phyloP scores from a whole-genome alignment of 441 rosid species.

The Corymbia citriodora region DNA sequence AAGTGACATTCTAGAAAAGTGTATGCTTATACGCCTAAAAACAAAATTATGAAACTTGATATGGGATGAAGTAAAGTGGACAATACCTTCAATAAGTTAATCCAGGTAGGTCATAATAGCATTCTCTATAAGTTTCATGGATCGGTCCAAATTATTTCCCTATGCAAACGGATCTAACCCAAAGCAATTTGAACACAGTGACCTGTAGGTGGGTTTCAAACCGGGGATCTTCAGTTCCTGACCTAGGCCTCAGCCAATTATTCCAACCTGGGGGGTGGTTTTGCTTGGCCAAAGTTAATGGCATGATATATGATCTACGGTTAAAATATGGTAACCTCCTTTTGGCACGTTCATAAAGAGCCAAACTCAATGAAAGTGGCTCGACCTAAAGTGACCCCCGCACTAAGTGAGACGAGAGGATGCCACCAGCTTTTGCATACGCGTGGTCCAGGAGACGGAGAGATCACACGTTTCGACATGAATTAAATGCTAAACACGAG shows the following conservation, averaged over 20 bases:
- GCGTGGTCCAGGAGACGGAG: not conserved
- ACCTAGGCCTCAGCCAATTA: not conserved
- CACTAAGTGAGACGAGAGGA: not conserved
- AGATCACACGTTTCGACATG: not conserved
- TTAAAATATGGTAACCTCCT: not conserved
- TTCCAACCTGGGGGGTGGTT: not conserved
- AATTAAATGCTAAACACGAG: not conserved
- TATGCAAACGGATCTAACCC: not conserved
- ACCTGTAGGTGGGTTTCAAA: not conserved
- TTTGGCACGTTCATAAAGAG: not conserved
- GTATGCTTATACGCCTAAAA: too few relatives aligned
- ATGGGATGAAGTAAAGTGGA: too few relatives aligned
- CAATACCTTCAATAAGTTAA: too few relatives aligned
- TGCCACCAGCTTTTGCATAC: not conserved
- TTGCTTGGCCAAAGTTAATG: not conserved
- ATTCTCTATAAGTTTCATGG: not conserved
- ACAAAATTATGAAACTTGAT: too few relatives aligned
- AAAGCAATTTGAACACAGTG: not conserved
- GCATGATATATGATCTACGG: not conserved
- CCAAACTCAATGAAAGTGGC: not conserved
- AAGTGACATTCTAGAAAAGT: too few relatives aligned
- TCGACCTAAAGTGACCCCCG: not conserved
- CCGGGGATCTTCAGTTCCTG: not conserved
- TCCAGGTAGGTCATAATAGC: too few relatives aligned
- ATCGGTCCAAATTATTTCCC: not conserved